Evolutionary conservation across 2,329 filamentous ascomycete species (phyloP), one percentile per base, ranked within the genome.

Genomic region (Paradendryphiella salina): DNA sequence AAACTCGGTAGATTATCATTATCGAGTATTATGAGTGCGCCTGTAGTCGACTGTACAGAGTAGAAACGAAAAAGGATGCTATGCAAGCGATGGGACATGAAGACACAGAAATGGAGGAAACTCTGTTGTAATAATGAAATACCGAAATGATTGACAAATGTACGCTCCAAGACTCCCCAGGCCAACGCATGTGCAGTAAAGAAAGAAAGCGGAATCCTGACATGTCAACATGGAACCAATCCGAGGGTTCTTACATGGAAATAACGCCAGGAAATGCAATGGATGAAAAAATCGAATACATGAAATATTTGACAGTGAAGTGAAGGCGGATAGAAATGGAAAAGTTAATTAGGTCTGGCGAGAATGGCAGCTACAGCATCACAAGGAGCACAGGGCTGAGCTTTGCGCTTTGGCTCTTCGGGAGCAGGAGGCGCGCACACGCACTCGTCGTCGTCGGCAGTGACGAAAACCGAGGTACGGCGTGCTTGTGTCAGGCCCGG

Each of bases 301-400:
- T 47, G 38, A 45, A 64, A 58, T 61, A 64, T 63, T 26, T 13
- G 38, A 64, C 56, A 64, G 26, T 46, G 54, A 63, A 65, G 50
- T 49, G 52, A 57, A 65, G 18, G 41, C 20, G 33, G 26, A 21
- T 33, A 33, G 7, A 23, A 5, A 28, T 6, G 10, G 5, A 10
- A 52, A 32, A 40, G 59, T 58, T 43, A 59, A 51, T 54, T 61
- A 46, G 35, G 61, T n/a, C 54, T 46, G 17, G 54, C 63, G 14
- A 65, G 56, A 20, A 65, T 65, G 31, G 62, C 61, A 34, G 61
- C 61, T 23, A 65, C 64, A 29, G 62, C 63, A 13, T 65, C 63
- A 47, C 63, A 64, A n/a, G 61, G 63, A 34, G 61, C 60, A 32
- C 53, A 57, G 3, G 51, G 54, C 17, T 63, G 49, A 3, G 54